Conservation (phyloP, 306 rosid genomes). For the Trifolium repens region DNA sequence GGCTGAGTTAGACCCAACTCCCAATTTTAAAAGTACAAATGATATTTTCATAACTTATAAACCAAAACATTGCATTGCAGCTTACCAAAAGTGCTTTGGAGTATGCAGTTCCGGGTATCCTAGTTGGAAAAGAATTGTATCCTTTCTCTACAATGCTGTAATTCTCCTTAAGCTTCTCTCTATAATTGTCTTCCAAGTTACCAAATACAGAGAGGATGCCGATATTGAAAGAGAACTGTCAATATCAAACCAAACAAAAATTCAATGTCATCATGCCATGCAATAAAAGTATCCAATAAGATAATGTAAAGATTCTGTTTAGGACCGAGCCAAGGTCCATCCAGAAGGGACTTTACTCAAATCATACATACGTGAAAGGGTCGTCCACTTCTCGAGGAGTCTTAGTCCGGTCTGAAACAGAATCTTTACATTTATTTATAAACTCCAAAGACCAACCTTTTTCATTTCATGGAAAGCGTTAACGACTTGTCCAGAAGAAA, state of each 20-base stretch:
- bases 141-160: constrained; percentile 81
- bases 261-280: neutral
- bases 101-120: constrained; percentile 72
- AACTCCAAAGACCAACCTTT: constrained; percentile 48
- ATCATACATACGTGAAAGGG: too few species aligned
- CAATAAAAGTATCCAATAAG: too few species aligned
- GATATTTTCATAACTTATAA: too few species aligned
- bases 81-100: constrained; percentile 82
- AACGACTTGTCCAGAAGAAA: constrained; percentile 46
- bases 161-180: constrained; percentile 64
- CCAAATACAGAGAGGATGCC: constrained; percentile 82
- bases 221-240: constrained; percentile 78
- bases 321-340: too few species aligned
- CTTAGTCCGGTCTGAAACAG: too few species aligned
- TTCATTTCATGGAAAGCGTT: constrained; percentile 74
- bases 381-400: too few species aligned
- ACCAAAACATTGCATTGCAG: neutral
- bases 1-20: too few species aligned
- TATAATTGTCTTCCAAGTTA: constrained; percentile 54
- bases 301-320: too few species aligned
- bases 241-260: constrained; percentile 29
- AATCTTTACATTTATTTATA: neutral
- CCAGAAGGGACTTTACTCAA: too few species aligned
- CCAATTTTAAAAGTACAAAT: too few species aligned
- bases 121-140: constrained; percentile 81